Conservation (phyloP, 164 flowering plant genomes). For the Cinnamomum micranthum region DNA sequence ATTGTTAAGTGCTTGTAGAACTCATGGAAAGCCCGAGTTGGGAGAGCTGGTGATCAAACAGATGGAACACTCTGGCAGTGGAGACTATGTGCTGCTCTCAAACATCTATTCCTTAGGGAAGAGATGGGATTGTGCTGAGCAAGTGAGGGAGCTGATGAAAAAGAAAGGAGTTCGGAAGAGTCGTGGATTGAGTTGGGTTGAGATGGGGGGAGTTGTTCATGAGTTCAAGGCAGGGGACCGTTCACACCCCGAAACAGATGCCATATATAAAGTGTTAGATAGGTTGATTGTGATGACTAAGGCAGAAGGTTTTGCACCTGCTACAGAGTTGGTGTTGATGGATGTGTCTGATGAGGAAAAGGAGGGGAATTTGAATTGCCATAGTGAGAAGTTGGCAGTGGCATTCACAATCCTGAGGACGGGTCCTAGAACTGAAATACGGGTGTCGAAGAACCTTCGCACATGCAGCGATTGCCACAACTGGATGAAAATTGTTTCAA, state of each 20-base stretch:
- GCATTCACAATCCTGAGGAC: conserved; percentile 63
- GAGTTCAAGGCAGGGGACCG: conserved; percentile 62
- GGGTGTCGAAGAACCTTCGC: conserved; percentile 62
- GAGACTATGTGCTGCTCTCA: conserved; percentile 74
- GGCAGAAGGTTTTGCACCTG: conserved; percentile 47
- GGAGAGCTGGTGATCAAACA: conserved; percentile 51
- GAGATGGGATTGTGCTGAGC: conserved; percentile 60
- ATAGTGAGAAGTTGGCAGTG: conserved; percentile 81
- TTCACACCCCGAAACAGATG: conserved; percentile 49
- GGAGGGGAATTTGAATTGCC: conserved; percentile 56
- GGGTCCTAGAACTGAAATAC: conserved; percentile 57
- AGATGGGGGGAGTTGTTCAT: conserved; percentile 45
- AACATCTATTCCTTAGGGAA: conserved; percentile 58
- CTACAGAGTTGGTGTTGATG: conserved; percentile 62
- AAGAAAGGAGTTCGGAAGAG: conserved; percentile 48
- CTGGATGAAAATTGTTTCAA: conserved; percentile 71
- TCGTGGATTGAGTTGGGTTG: conserved; percentile 77
- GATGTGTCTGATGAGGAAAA: conserved; percentile 89
- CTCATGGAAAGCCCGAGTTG: conserved; percentile 36
- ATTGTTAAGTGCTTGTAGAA: conserved; percentile 69
- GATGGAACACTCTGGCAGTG: conserved; percentile 46
- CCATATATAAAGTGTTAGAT: conserved; percentile 45
- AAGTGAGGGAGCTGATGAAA: conserved; percentile 57
- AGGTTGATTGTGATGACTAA: conserved; percentile 38
- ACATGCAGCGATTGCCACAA: conserved; percentile 76